phyloP scores from a whole-genome alignment of 2,329 filamentous ascomycete genomes.

The Cordyceps militaris region DNA sequence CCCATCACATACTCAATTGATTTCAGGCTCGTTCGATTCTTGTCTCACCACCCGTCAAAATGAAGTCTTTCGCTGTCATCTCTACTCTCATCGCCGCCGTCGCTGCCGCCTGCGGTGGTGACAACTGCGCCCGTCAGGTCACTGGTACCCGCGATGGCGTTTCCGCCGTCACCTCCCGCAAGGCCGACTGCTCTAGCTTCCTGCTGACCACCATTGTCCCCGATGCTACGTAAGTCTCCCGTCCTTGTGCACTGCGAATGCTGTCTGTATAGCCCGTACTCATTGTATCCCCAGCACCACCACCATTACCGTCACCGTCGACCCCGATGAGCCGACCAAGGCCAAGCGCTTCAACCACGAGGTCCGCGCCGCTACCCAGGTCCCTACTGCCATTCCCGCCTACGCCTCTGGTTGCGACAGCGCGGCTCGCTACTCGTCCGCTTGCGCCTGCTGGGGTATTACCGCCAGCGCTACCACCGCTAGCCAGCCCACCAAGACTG shows the following conservation, averaged over 20 bases:
- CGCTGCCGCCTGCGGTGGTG: constrained; percentile 33
- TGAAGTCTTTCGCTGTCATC: constrained; percentile 33
- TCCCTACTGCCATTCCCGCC: constrained; percentile 28
- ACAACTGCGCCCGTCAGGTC: constrained; percentile 42
- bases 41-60: constrained; percentile 22
- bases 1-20: constrained; percentile 9
- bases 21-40: background rate
- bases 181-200: constrained; percentile 36
- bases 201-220: constrained; percentile 33
- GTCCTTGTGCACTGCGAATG: background rate
- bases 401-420: constrained; percentile 34
- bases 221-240: constrained; percentile 29
- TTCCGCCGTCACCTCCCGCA: constrained; percentile 26
- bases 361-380: constrained; percentile 26
- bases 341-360: constrained; percentile 24
- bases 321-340: constrained; percentile 23
- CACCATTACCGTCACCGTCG: constrained; percentile 34
- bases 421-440: constrained; percentile 31
- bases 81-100: constrained; percentile 29
- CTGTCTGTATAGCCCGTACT: too few species aligned
- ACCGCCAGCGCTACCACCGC: constrained; percentile 32
- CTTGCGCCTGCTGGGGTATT: constrained; percentile 40
- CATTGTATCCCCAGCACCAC: constrained; percentile 21
- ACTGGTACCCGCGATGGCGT: constrained; percentile 35
- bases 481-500: constrained; percentile 31